phyloP scores from a whole-genome alignment of 495 filamentous ascomycete genomes.

The Aspergillus egyptiacus region DNA sequence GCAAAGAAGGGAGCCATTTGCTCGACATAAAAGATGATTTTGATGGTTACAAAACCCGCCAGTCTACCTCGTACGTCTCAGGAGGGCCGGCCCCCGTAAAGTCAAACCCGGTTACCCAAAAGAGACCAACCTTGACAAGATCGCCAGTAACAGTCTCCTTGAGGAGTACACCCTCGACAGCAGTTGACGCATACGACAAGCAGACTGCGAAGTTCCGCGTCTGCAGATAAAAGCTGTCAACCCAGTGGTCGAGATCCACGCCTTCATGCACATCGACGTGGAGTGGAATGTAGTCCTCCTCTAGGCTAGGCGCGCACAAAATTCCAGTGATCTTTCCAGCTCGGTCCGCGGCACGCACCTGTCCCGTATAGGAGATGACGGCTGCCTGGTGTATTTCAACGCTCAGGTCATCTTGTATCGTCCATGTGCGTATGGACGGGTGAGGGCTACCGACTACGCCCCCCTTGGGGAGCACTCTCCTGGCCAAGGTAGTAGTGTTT shows the following conservation, averaged over 20 bases:
- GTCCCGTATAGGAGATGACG: conserved; percentile 1
- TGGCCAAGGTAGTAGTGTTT: not conserved
- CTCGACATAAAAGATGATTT: too few relatives aligned
- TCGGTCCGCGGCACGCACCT: not conserved
- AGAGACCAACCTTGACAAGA: conserved; percentile 3
- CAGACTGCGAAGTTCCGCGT: not conserved
- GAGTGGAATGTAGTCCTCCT: not conserved
- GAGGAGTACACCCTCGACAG: not conserved
- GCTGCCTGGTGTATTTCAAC: conserved; percentile 1
- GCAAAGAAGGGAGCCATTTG: too few relatives aligned
- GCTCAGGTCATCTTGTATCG: not conserved
- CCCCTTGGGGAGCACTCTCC: not conserved
- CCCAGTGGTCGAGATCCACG: conserved; percentile 1
- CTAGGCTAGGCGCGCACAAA: not conserved
- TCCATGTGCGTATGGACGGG: conserved; percentile 1
- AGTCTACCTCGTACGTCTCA: not conserved
- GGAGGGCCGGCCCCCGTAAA: not conserved
- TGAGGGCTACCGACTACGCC: not conserved
- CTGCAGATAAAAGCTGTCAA: conserved; percentile 3
- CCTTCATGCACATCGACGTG: not conserved
- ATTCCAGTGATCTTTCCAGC: conserved; percentile 2
- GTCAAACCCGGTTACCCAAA: not conserved
- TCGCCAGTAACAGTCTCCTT: conserved; percentile 2
- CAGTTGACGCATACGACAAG: not conserved
- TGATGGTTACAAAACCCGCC: conserved; percentile 5